A percentile compares a stretch with the other conserved stretches of the same genome.
Evolutionary conservation across 2,329 filamentous ascomycete species (phyloP).

Genomic region (Thielaviopsis punctulata): DNA sequence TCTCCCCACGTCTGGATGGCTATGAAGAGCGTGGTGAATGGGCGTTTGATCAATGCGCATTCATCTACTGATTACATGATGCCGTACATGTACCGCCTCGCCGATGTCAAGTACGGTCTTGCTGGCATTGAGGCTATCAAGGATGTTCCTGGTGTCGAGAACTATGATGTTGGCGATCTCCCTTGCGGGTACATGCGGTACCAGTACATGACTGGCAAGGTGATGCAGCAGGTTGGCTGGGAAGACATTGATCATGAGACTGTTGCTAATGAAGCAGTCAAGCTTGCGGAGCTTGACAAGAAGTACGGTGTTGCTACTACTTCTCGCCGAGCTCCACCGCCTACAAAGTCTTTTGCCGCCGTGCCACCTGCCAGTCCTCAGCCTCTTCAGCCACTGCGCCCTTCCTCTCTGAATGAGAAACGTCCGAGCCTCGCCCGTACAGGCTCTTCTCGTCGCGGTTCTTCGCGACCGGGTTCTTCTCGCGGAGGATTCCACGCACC

Average conservation of each 20-base stretch:
- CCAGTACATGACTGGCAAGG: conserved; percentile 45
- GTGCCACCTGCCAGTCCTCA: background rate
- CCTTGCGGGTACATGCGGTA: conserved; percentile 56
- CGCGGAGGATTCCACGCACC: background rate
- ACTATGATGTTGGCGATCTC: conserved; percentile 46
- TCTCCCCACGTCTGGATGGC: conserved; percentile 56
- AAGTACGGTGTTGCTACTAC: conserved; percentile 23
- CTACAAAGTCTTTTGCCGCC: background rate
- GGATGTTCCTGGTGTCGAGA: conserved; percentile 49
- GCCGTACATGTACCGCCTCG: conserved; percentile 71
- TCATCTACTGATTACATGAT: conserved; percentile 78
- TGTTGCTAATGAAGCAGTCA: conserved; percentile 17
- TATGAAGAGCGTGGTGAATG: conserved; percentile 61
- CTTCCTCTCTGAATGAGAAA: background rate
- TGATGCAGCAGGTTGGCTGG: conserved; percentile 50
- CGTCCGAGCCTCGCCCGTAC: background rate
- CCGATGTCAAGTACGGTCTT: conserved; percentile 65
- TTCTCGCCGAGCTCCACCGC: background rate
- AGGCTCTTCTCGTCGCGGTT: background rate
- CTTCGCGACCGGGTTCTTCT: background rate
- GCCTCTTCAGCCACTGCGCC: background rate
- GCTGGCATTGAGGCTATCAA: conserved; percentile 64
- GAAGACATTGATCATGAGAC: conserved; percentile 39
- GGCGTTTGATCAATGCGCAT: conserved; percentile 79
- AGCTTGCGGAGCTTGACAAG: conserved; percentile 18